Conservation (phyloP, 306 rosid species). For the Ammopiptanthus mongolicus region DNA sequence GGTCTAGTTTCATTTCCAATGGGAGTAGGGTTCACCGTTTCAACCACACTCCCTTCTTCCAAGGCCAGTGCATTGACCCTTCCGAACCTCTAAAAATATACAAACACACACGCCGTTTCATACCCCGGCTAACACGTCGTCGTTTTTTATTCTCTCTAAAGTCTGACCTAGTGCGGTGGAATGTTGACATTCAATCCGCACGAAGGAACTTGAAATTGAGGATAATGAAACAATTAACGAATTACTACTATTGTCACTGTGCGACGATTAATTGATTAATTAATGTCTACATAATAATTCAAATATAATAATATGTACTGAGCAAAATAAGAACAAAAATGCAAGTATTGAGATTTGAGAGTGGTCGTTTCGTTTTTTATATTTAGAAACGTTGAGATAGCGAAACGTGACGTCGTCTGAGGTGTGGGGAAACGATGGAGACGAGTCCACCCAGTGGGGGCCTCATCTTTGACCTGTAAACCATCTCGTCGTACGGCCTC, state of each 20-base stretch:
- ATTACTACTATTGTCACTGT: too few species aligned
- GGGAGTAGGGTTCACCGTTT: slow-evolving; percentile 48
- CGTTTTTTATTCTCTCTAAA: slow-evolving; percentile 7
- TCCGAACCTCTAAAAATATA: slow-evolving; percentile 28
- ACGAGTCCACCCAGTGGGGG: slow-evolving; percentile 96
- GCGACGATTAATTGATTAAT: neutral
- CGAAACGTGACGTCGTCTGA: slow-evolving; percentile 81
- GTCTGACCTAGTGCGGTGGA: neutral
- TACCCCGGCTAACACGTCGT: slow-evolving; percentile 64
- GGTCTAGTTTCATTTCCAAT: slow-evolving; percentile 35
- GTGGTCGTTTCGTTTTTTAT: neutral
- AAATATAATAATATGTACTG: slow-evolving; percentile 27
- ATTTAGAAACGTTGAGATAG: slow-evolving; percentile 81
- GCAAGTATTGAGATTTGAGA: neutral
- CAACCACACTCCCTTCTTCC: slow-evolving; percentile 74
- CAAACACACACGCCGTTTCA: slow-evolving; percentile 60
- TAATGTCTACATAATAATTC: neutral
- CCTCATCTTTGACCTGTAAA: slow-evolving; percentile 91
- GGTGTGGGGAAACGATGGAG: slow-evolving; percentile 81
- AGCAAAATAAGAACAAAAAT: neutral
- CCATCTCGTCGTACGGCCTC: slow-evolving; percentile 87
- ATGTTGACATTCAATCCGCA: slow-evolving; percentile 29
- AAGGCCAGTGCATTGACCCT: slow-evolving; percentile 11
- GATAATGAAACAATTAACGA: slow-evolving; percentile 29
- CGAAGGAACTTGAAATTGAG: slow-evolving; percentile 32